A percentile compares a stretch with the other conserved stretches of the same genome.
phyloP scores from a whole-genome alignment of 306 rosid genomes.

The Prunus mume region DNA sequence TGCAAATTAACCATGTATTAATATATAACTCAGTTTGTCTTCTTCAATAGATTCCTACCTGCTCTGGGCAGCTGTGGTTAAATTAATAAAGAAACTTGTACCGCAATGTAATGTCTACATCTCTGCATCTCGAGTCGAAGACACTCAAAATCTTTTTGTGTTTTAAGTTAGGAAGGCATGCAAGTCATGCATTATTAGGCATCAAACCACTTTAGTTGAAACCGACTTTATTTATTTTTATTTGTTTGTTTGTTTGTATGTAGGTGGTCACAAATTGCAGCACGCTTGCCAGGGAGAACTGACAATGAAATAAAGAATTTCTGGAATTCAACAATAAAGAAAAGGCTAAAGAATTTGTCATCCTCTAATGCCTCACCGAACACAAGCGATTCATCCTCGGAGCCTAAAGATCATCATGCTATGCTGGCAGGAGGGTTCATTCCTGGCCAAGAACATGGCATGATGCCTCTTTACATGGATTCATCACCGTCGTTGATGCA shows the following conservation, averaged over 20 bases:
- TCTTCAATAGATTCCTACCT: not conserved
- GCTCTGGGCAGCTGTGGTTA: not conserved
- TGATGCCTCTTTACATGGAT: constrained; percentile 42
- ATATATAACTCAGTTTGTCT: not conserved
- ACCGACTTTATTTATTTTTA: constrained; percentile 12
- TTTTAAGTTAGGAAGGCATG: constrained; percentile 31
- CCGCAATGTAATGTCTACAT: constrained; percentile 15
- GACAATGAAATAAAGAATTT: constrained; percentile 95
- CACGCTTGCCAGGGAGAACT: constrained; percentile 84
- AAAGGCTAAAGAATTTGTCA: constrained; percentile 70
- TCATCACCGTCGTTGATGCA: constrained; percentile 38
- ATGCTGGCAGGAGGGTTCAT: not conserved
- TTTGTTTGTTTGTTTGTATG: not conserved
- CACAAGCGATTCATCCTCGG: constrained; percentile 59
- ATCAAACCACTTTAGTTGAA: not conserved
- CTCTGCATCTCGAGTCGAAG: constrained; percentile 47
- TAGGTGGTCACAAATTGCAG: constrained; percentile 99
- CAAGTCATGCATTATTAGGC: constrained; percentile 34
- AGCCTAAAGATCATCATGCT: constrained; percentile 12
- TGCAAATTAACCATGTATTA: constrained; percentile 10
- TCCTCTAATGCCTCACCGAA: constrained; percentile 53
- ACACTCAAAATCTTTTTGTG: constrained; percentile 28
- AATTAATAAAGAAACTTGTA: not conserved
- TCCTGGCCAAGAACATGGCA: constrained; percentile 35
- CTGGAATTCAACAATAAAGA: constrained; percentile 96